Base-by-base conservation (phyloP, 2,329 filamentous ascomycete genomes). In the Leptographium lundbergii region DNA sequence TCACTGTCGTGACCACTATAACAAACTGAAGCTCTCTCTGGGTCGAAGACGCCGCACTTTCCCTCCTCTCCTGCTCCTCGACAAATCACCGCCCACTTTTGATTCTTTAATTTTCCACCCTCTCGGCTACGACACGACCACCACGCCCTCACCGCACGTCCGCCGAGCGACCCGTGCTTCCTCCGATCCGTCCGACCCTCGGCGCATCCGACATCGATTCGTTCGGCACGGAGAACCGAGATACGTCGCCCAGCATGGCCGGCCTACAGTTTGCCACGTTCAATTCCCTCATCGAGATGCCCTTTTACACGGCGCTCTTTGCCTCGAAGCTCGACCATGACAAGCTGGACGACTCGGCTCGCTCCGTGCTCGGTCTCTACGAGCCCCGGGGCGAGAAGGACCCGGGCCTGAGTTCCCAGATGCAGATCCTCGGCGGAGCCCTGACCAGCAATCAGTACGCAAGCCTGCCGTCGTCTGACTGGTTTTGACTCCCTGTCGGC, bases 301-400 rank as follows among this genome's bases (percentile, higher is more conserved):
- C 91, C 52, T 99, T 99, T 73, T 99, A 96, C 71, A 87, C 89
- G 53, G 86, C 90, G 6, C 82, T 99, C n/a, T 94, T 95, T 61
- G 84, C 87, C 6, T 88, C 87, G 65, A 99, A 99, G 75, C 90
- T 99, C 70, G 91, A 97, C 71, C 87, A 95, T 80, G 94, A 96
- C 75, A 96, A 91, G 74, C 88, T 99, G 57, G 89, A 96, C 75
- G 92, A 95, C 72, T 95, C 91, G 11, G 88, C 91, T 27, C 88
- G 92, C 52, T 86, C 87, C 61, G 81, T 97, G 3, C 79, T 95
- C 34, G 94, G 94, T 4, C 75, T 96, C 51, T 99, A 99, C 71
- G 90, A 96, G 73, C 84, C 94, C 65, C 87, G 87, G 51, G 77
- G 84, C 13, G 77, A 78, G 50, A 87, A 89, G 65, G 74, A 84